phyloP scores from a whole-genome alignment of 2,329 filamentous ascomycete species.

The Ilyonectria destructans region DNA sequence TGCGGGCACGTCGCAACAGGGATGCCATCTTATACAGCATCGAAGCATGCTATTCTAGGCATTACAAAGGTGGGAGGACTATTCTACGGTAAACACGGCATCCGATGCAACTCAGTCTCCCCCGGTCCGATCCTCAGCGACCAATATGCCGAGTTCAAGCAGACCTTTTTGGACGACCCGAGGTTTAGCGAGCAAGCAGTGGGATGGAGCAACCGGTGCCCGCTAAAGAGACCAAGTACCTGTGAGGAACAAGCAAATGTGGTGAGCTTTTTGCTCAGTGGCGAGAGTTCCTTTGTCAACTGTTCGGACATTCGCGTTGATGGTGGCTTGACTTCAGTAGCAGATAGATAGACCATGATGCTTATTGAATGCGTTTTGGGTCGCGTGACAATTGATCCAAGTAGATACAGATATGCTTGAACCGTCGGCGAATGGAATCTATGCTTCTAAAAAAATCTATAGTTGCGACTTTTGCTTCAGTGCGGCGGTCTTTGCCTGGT shows the following conservation, averaged over 20 bases:
- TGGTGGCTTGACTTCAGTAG: not conserved
- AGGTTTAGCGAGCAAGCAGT: not conserved
- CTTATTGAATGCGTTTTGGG: too few species aligned
- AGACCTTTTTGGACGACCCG: not conserved
- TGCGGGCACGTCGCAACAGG: not conserved
- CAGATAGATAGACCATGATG: not conserved
- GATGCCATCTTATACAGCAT: not conserved
- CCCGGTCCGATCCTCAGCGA: not conserved
- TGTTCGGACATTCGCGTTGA: not conserved
- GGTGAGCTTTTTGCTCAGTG: not conserved
- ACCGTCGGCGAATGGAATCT: too few species aligned
- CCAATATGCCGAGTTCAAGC: not conserved
- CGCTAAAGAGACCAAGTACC: not conserved
- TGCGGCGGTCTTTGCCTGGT: slow-evolving; percentile 8
- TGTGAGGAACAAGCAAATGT: not conserved
- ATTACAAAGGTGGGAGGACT: not conserved
- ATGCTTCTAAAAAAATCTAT: not conserved
- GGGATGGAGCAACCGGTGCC: not conserved
- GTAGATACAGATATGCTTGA: too few species aligned
- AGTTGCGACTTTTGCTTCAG: slow-evolving; percentile 3
- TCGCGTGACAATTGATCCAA: too few species aligned
- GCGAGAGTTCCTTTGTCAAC: not conserved
- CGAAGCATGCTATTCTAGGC: not conserved
- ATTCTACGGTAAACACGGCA: not conserved
- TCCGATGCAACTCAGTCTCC: not conserved